Percentiles rank a stretch among this genome's conserved stretches.
phyloP scores from a whole-genome alignment of 768 basidiomycete genomes.

The Tulasnella sp. region DNA sequence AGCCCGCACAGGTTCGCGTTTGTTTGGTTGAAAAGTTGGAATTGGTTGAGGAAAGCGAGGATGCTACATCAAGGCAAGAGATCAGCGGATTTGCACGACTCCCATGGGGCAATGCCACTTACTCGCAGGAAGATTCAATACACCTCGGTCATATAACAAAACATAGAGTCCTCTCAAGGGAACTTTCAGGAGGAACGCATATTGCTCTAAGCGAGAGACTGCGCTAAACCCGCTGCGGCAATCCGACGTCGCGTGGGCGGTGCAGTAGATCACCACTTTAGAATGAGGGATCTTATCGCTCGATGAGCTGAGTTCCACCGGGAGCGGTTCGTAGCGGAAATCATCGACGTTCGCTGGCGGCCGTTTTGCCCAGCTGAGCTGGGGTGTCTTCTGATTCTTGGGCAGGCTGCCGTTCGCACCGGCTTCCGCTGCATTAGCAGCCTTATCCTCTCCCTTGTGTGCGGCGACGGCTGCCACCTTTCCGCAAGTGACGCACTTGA shows the following conservation, averaged over 20 bases:
- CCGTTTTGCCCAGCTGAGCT: no score
- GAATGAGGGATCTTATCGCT: conserved; percentile 22
- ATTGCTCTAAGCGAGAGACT: conserved; percentile 94
- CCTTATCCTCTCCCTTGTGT: conserved; percentile 56
- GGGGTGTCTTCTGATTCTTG: no score
- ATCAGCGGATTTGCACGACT: neutral
- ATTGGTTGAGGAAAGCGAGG: neutral
- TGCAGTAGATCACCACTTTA: conserved; percentile 64
- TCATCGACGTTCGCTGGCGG: conserved; percentile 78
- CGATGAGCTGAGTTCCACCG: conserved; percentile 33
- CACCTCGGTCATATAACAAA: conserved; percentile 82
- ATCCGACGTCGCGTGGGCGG: conserved; percentile 68
- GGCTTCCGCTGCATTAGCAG: conserved; percentile 58
- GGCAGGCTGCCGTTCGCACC: no score
- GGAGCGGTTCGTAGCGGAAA: conserved; percentile 64
- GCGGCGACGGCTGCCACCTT: conserved; percentile 66
- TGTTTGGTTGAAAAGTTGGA: conserved; percentile 41
- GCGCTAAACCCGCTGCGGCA: conserved; percentile 82
- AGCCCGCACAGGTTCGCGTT: no score
- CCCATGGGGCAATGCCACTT: conserved; percentile 41
- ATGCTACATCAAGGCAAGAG: neutral
- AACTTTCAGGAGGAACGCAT: conserved; percentile 95
- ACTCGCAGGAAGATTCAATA: conserved; percentile 83
- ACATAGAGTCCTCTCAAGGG: conserved; percentile 89
- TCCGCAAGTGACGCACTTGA: conserved; percentile 83